A percentile compares a stretch with the other conserved stretches of the same genome.
phyloP scores from a whole-genome alignment of 345 rosid species.

The Dovyalis caffra region DNA sequence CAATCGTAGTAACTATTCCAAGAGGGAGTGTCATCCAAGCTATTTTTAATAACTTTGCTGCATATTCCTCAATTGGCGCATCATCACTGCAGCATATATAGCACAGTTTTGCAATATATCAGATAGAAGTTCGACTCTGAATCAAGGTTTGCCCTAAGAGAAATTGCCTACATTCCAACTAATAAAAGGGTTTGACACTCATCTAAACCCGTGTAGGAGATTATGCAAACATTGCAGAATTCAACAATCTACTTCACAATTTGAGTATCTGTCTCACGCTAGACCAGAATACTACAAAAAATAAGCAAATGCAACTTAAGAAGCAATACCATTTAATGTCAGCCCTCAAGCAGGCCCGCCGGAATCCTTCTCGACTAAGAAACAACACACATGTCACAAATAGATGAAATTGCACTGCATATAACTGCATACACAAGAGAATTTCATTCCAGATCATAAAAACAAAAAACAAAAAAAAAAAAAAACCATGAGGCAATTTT shows the following conservation, averaged over 20 bases:
- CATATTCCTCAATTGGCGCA: constrained; percentile 39
- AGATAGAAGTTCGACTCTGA: not conserved
- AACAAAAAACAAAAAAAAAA: not conserved
- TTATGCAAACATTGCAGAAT: not conserved
- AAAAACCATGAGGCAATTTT: not conserved
- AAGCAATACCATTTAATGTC: constrained; percentile 55
- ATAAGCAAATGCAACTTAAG: not conserved
- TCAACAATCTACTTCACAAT: not conserved
- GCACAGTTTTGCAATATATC: constrained; percentile 1
- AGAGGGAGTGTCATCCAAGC: constrained; percentile 83
- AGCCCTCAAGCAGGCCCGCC: constrained; percentile 86
- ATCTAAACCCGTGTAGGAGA: not conserved
- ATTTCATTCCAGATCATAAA: not conserved
- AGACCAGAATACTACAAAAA: not conserved
- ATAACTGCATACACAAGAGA: constrained; percentile 49
- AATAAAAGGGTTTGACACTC: not conserved
- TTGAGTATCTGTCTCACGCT: not conserved
- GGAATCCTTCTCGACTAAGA: constrained; percentile 94
- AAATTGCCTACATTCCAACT: not conserved
- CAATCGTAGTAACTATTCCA: constrained; percentile 55
- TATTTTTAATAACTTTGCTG: constrained; percentile 57
- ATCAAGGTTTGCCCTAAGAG: not conserved
- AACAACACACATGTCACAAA: constrained; percentile 85
- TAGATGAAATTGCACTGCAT: constrained; percentile 87
- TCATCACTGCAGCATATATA: constrained; percentile 49